phyloP scores from a whole-genome alignment of 768 basidiomycete species.

The Naganishia vishniacii region DNA sequence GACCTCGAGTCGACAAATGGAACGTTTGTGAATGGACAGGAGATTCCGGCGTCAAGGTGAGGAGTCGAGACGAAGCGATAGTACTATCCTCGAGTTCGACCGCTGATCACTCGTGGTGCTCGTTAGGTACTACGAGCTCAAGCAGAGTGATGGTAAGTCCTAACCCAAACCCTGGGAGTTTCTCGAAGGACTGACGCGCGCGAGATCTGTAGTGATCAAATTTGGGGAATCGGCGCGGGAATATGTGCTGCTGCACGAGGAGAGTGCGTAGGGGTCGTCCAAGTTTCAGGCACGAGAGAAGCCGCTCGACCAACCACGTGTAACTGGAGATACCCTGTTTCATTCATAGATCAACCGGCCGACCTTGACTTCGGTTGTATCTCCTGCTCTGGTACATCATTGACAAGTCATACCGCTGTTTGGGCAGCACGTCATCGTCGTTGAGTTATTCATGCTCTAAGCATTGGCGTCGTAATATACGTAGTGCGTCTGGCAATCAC shows the following conservation, averaged over 20 bases:
- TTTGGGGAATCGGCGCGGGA: conserved; percentile 52
- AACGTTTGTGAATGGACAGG: conserved; percentile 80
- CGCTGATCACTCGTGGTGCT: neutral
- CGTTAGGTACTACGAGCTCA: conserved; percentile 39
- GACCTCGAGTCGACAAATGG: conserved; percentile 98
- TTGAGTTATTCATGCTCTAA: too few relatives aligned
- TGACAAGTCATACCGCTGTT: too few relatives aligned
- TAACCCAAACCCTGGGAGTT: neutral
- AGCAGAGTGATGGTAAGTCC: conserved; percentile 40
- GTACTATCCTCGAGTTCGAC: neutral
- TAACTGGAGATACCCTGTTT: too few relatives aligned
- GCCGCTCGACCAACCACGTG: too few relatives aligned
- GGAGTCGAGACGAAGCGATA: conserved; percentile 33
- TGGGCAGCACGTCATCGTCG: too few relatives aligned
- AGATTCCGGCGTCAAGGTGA: conserved; percentile 77
- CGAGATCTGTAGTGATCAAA: conserved; percentile 47
- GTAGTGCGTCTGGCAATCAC: too few relatives aligned
- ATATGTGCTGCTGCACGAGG: conserved; percentile 48
- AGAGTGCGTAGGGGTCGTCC: conserved; percentile 30
- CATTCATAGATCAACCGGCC: too few relatives aligned
- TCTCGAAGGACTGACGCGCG: neutral
- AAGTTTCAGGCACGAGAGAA: too few relatives aligned
- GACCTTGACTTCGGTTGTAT: too few relatives aligned
- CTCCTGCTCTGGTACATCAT: too few relatives aligned
- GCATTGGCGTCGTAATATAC: too few relatives aligned